Conservation (phyloP, 345 rosid genomes). For the Gossypium turneri region DNA sequence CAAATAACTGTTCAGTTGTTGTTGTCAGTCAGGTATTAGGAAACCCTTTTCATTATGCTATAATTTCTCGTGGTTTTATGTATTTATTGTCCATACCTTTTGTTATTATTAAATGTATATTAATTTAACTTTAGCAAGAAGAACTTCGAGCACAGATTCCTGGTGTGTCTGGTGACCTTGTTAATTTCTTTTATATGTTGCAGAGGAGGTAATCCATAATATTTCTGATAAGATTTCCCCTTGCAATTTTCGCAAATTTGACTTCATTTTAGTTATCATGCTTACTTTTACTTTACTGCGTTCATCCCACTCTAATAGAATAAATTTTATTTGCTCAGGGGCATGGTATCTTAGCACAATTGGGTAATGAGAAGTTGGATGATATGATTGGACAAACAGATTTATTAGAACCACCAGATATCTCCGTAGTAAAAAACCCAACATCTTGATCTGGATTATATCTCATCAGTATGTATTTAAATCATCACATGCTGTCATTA, state of each 20-base stretch:
- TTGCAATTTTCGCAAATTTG: constrained; percentile 5
- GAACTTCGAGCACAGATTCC: constrained; percentile 97
- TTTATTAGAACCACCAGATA: constrained; percentile 71
- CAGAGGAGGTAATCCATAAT: constrained; percentile 79
- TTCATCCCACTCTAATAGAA: not conserved
- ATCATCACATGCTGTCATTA: not conserved
- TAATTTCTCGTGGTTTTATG: constrained; percentile 3
- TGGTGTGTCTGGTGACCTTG: constrained; percentile 98
- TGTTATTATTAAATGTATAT: constrained; percentile 11
- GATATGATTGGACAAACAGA: constrained; percentile 84
- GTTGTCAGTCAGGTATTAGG: constrained; percentile 89
- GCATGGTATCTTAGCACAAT: constrained; percentile 83
- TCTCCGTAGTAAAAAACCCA: constrained; percentile 91
- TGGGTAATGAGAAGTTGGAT: constrained; percentile 86
- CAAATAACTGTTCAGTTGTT: constrained; percentile 98
- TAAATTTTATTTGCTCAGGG: constrained; percentile 39
- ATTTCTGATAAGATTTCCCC: constrained; percentile 8
- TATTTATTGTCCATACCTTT: constrained; percentile 2
- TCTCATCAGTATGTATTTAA: constrained; percentile 56
- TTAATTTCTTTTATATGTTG: constrained; percentile 88
- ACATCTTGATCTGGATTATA: constrained; percentile 86
- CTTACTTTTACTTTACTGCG: not conserved
- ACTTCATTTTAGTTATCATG: not conserved
- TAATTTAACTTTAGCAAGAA: constrained; percentile 55
- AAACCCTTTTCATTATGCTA: constrained; percentile 18